These are phyloP conservation scores for Neurospora terricola DNA, from an alignment of 495 filamentous ascomycete genomes.

Conservation along the genomic window DNA sequence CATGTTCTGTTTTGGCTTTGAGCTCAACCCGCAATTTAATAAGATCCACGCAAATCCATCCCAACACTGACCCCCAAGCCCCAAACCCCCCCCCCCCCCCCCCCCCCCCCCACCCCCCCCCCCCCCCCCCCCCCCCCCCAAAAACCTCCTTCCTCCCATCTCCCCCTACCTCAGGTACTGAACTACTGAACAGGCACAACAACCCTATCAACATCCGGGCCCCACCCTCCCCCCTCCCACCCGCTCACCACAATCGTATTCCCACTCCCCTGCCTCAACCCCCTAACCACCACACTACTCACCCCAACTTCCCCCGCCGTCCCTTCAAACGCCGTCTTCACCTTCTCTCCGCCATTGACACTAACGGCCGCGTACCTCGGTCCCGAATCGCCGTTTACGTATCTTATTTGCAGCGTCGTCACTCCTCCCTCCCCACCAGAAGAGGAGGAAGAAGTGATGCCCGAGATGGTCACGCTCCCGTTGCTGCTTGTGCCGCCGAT, in stretches of 20 bases:
- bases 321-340: conserved; percentile 40
- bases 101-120: no score
- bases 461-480: conserved; percentile 35
- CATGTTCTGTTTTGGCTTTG: no score
- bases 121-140: no score
- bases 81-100: no score
- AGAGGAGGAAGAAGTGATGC: not conserved
- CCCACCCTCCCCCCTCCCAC: conserved; percentile 35
- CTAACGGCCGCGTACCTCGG: conserved; percentile 42
- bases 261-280: conserved; percentile 28
- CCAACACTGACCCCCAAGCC: no score
- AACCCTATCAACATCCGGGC: conserved; percentile 47
- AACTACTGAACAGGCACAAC: conserved; percentile 37
- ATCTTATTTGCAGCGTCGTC: conserved; percentile 45
- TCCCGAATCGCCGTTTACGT: conserved; percentile 41
- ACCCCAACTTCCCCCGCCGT: conserved; percentile 23
- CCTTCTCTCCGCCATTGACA: conserved; percentile 46
- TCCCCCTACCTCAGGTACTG: no score
- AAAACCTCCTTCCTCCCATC: no score
- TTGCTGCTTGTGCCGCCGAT: conserved; percentile 37
- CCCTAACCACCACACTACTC: conserved; percentile 32
- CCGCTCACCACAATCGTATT: conserved; percentile 43
- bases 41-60: no score
- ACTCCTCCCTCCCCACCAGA: conserved; percentile 20
- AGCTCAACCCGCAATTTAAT: no score